Percentiles rank a stretch among this genome's conserved stretches.
Evolutionary conservation across 768 basidiomycete genomes (phyloP).

Genomic region (Lepiota subincarnata): DNA sequence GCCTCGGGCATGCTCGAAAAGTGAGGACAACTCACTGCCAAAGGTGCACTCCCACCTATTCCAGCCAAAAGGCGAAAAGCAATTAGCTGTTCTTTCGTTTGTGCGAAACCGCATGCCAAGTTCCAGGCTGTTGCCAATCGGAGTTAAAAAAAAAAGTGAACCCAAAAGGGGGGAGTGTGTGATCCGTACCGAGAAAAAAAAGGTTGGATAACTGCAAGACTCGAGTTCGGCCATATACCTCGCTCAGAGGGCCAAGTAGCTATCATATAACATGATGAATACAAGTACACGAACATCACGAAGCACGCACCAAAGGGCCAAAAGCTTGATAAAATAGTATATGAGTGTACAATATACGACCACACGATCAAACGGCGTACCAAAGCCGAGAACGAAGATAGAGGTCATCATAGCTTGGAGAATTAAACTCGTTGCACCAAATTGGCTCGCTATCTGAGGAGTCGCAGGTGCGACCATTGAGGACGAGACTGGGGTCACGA

Average conservation of each 20-base stretch:
- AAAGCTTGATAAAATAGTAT: constrained; percentile 34
- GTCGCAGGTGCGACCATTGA: constrained; percentile 72
- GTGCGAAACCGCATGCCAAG: constrained; percentile 60
- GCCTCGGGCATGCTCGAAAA: constrained; percentile 14
- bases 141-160: neutral
- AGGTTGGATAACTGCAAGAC: constrained; percentile 64
- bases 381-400: constrained; percentile 50
- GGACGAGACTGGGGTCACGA: constrained; percentile 66
- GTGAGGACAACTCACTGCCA: constrained; percentile 47
- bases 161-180: neutral
- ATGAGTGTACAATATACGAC: neutral
- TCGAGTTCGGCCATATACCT: constrained; percentile 63
- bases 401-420: constrained; percentile 57
- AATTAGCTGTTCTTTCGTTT: constrained; percentile 52
- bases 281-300: neutral
- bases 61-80: constrained; percentile 69
- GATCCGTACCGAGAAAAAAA: constrained; percentile 52
- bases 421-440: constrained; percentile 48
- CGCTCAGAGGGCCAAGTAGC: constrained; percentile 60
- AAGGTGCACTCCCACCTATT: constrained; percentile 68
- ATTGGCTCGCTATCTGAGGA: constrained; percentile 42
- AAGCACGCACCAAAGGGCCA: constrained; percentile 39
- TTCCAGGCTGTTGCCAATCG: constrained; percentile 46
- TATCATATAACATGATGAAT: constrained; percentile 12
- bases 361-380: constrained; percentile 27